A percentile compares a stretch with the other conserved stretches of the same genome.
phyloP scores from a whole-genome alignment of 352 stramenopile genomes.

The Halophytophthora polymorphica region DNA sequence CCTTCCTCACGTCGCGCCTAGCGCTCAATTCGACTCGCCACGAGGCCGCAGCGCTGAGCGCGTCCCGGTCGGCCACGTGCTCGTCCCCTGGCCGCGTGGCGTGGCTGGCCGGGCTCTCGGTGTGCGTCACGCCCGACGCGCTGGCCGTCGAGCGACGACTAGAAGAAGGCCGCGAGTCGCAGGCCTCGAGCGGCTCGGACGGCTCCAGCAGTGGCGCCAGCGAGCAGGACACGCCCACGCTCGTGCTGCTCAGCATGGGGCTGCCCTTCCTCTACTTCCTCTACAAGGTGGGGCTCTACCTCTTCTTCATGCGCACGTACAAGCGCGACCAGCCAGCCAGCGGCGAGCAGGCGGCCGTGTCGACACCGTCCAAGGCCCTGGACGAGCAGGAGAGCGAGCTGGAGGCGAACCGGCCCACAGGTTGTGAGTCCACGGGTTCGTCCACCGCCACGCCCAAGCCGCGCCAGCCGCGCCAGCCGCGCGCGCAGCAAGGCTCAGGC shows the following conservation, averaged over 20 bases:
- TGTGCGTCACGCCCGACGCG: conserved; percentile 21
- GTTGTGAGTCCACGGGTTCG: conserved; percentile 29
- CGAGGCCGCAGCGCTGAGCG: not conserved
- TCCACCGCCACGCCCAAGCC: conserved; percentile 13
- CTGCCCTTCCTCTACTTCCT: conserved; percentile 38
- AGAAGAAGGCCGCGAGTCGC: conserved; percentile 9
- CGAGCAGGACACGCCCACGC: conserved; percentile 20
- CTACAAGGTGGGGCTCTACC: conserved; percentile 33
- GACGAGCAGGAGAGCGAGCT: conserved; percentile 10
- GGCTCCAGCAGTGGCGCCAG: conserved; percentile 5
- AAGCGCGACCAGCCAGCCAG: conserved; percentile 6
- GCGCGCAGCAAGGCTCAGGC: conserved; percentile 4
- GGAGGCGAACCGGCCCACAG: conserved; percentile 18
- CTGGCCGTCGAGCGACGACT: conserved; percentile 11
- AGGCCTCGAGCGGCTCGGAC: conserved; percentile 2
- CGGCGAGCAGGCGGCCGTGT: not conserved
- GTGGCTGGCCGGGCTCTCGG: conserved; percentile 8
- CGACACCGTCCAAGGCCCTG: conserved; percentile 4
- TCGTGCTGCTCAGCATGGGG: conserved; percentile 30
- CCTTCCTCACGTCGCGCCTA: conserved; percentile 10
- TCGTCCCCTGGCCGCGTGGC: conserved; percentile 8
- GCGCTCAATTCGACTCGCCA: conserved; percentile 2
- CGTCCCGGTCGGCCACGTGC: conserved; percentile 5
- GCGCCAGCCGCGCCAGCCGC: conserved; percentile 8
- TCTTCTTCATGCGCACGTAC: conserved; percentile 34